Conservation (phyloP, 352 stramenopile genomes). For the Peronospora belbahrii region DNA sequence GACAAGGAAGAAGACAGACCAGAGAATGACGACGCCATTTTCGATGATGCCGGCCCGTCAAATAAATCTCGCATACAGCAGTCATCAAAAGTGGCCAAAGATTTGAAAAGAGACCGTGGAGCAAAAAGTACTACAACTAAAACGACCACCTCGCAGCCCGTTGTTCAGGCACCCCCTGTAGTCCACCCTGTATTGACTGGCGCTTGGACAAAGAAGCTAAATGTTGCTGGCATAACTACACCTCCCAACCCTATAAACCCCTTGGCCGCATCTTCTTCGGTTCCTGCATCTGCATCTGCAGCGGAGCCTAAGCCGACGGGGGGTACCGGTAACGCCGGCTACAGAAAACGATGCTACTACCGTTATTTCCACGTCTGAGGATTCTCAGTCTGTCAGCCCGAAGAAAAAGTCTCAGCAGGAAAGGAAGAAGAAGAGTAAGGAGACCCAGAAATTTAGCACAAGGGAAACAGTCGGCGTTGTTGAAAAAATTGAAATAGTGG, state of each 20-base stretch:
- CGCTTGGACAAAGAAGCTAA: constrained; percentile 70
- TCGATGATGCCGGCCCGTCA: constrained; percentile 17
- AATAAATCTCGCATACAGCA: constrained; percentile 25
- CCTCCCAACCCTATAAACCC: constrained; percentile 31
- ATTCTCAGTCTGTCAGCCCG: constrained; percentile 23
- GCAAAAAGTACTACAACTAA: constrained; percentile 26
- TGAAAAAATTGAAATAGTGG: constrained; percentile 19
- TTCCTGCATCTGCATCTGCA: constrained; percentile 7
- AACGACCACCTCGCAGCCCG: constrained; percentile 26
- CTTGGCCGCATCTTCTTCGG: constrained; percentile 10
- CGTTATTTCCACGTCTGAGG: constrained; percentile 8
- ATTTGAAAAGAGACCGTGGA: constrained; percentile 37
- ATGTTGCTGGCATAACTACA: constrained; percentile 32
- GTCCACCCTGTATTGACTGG: constrained; percentile 54
- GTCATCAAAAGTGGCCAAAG: constrained; percentile 26
- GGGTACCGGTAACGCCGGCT: constrained; percentile 3
- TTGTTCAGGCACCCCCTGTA: constrained; percentile 31
- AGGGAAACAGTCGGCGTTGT: constrained; percentile 10
- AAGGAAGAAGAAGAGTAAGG: constrained; percentile 30
- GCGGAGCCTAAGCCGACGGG: constrained; percentile 1
- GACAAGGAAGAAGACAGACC: constrained; percentile 41
- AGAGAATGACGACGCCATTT: constrained; percentile 38
- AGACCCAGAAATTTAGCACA: constrained; percentile 19
- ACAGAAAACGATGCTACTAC: constrained; percentile 9
- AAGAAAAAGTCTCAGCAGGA: constrained; percentile 42